Conservation (phyloP, 768 basidiomycete genomes). For the Podaxis pistillaris region DNA sequence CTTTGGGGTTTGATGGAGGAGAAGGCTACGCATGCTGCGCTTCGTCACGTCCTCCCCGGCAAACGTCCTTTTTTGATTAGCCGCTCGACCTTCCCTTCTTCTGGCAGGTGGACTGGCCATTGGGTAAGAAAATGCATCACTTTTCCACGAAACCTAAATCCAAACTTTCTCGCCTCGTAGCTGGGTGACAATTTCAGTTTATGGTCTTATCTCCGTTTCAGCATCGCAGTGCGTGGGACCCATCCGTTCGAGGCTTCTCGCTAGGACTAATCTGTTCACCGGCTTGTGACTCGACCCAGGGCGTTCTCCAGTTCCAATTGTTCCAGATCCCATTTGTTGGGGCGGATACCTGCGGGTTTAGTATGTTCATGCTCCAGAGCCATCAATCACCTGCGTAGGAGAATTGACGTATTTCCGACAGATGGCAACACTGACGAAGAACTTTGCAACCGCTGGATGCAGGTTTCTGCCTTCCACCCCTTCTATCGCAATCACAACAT, state of each 20-base stretch:
- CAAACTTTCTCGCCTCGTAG: slow-evolving; percentile 28
- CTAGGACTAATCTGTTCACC: slow-evolving; percentile 8
- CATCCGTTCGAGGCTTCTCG: slow-evolving; percentile 9
- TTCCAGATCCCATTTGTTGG: slow-evolving; percentile 86
- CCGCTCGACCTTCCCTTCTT: slow-evolving; percentile 66
- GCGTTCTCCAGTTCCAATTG: slow-evolving; percentile 78
- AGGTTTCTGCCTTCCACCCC: slow-evolving; percentile 77
- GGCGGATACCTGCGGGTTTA: slow-evolving; percentile 73
- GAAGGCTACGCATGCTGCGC: slow-evolving; percentile 58
- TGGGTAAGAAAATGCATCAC: slow-evolving; percentile 44
- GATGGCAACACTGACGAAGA: slow-evolving; percentile 75
- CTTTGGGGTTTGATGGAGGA: slow-evolving; percentile 74
- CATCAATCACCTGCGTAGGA: slow-evolving; percentile 19
- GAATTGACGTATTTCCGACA: slow-evolving; percentile 17
- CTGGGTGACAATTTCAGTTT: slow-evolving; percentile 77
- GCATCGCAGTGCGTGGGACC: slow-evolving; percentile 41
- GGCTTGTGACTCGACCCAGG: slow-evolving; percentile 36
- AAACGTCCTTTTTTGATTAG: slow-evolving; percentile 71
- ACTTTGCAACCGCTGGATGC: slow-evolving; percentile 84
- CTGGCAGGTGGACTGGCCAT: slow-evolving; percentile 71
- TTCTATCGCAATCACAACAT: slow-evolving; percentile 83
- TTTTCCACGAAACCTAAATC: slow-evolving; percentile 17
- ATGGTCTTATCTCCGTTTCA: slow-evolving; percentile 71
- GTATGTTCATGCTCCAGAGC: slow-evolving; percentile 27
- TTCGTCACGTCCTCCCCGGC: slow-evolving; percentile 51